phyloP scores from a whole-genome alignment of 2,329 filamentous ascomycete genomes.

The Mycosphaerella sp. region DNA sequence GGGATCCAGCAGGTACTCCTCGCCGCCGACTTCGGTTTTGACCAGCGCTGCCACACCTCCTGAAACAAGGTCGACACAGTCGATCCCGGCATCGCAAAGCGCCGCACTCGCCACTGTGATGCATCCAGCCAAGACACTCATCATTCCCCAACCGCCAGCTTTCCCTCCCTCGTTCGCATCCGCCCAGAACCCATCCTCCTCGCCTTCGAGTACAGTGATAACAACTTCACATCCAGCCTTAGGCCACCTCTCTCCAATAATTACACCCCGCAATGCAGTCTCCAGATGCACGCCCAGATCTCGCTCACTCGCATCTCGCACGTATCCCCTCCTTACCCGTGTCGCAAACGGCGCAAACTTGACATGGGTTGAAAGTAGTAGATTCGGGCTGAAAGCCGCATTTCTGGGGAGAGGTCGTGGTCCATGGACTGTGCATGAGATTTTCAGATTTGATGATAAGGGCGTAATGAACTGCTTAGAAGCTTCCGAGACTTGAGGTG shows the following conservation, averaged over 20 bases:
- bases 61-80: slow-evolving; percentile 84
- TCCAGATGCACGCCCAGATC: slow-evolving; percentile 89
- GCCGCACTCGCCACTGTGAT: slow-evolving; percentile 92
- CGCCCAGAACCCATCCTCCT: slow-evolving; percentile 69
- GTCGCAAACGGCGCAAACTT: slow-evolving; percentile 97
- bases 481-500: slow-evolving; percentile 36
- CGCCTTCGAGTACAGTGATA: slow-evolving; percentile 86
- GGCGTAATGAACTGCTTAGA: slow-evolving; percentile 47
- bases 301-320: slow-evolving; percentile 77
- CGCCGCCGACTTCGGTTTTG: slow-evolving; percentile 22
- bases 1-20: slow-evolving; percentile 65
- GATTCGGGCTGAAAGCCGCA: slow-evolving; percentile 84
- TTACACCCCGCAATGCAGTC: slow-evolving; percentile 77
- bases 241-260: slow-evolving; percentile 95
- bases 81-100: slow-evolving; percentile 88
- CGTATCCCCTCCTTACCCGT: slow-evolving; percentile 71
- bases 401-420: slow-evolving; percentile 85
- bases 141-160: slow-evolving; percentile 65
- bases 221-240: slow-evolving; percentile 97
- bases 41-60: slow-evolving; percentile 85
- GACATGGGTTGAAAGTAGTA: slow-evolving; percentile 85
- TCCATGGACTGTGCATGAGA: slow-evolving; percentile 88
- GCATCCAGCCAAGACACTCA: slow-evolving; percentile 86
- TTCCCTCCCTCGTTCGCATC: slow-evolving; percentile 40
- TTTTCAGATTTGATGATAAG: slow-evolving; percentile 67